These are phyloP conservation scores for Achaetomium macrosporum DNA, from an alignment of 2,329 filamentous ascomycete genomes.

Conservation along the genomic window DNA sequence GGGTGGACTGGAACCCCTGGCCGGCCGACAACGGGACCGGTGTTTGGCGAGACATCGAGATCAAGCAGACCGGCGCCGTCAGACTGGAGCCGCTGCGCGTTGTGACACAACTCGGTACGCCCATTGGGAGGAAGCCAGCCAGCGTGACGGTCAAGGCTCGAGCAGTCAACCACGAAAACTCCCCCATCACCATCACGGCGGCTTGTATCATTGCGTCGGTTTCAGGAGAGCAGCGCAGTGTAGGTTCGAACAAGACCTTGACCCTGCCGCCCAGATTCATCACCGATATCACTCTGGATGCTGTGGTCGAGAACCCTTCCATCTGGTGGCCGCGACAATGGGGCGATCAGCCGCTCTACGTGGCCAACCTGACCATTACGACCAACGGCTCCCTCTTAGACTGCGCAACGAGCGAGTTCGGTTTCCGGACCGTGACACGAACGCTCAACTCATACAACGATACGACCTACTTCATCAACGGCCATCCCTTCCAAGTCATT, in stretches of 20 bases:
- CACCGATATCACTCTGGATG: slow-evolving; percentile 35
- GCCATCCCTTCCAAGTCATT: slow-evolving; percentile 51
- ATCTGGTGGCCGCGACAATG: slow-evolving; percentile 59
- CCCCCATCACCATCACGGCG: slow-evolving; percentile 32
- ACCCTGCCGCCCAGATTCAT: slow-evolving; percentile 33
- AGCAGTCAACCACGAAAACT: slow-evolving; percentile 37
- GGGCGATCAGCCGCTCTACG: slow-evolving; percentile 42
- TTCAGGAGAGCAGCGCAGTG: slow-evolving; percentile 19
- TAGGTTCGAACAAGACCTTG: slow-evolving; percentile 30
- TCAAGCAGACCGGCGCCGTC: slow-evolving; percentile 50
- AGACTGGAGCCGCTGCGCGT: slow-evolving; percentile 41
- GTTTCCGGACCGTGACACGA: slow-evolving; percentile 49
- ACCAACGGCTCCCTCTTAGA: slow-evolving; percentile 30
- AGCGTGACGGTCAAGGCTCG: slow-evolving; percentile 35
- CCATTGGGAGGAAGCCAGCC: slow-evolving; percentile 27
- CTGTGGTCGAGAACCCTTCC: slow-evolving; percentile 37
- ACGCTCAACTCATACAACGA: slow-evolving; percentile 48
- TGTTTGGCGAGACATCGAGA: slow-evolving; percentile 53
- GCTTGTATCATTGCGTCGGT: slow-evolving; percentile 25
- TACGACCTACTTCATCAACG: slow-evolving; percentile 51
- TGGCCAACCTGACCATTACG: slow-evolving; percentile 26
- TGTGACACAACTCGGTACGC: slow-evolving; percentile 35
- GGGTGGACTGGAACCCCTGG: slow-evolving; percentile 58
- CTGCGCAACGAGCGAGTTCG: slow-evolving; percentile 37
- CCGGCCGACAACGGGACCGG: slow-evolving; percentile 59